phyloP scores from a whole-genome alignment of 2,329 filamentous ascomycete species.

The Aspergillus hortae region DNA sequence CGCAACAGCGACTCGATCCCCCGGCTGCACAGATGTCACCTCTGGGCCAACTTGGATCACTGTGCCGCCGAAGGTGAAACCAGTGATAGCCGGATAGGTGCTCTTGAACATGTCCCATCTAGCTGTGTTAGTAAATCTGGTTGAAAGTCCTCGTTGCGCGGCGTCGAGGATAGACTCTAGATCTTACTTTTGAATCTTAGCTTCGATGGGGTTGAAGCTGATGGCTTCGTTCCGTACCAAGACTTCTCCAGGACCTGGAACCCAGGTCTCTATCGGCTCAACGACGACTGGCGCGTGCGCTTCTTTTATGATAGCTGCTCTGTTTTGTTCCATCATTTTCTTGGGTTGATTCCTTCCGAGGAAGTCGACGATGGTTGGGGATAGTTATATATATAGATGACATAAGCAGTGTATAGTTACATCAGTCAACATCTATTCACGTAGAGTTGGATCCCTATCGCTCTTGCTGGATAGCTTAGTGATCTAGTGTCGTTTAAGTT shows the following conservation, averaged over 20 bases:
- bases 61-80: constrained; percentile 13
- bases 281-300: background rate
- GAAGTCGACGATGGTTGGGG: no score
- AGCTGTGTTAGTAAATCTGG: background rate
- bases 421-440: no score
- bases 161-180: background rate
- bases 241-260: constrained; percentile 6
- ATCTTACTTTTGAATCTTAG: constrained; percentile 16
- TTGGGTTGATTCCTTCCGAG: no score
- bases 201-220: constrained; percentile 16
- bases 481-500: no score
- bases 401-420: no score
- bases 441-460: no score
- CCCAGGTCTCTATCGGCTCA: background rate
- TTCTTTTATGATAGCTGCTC: constrained; percentile 1
- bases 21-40: constrained; percentile 9
- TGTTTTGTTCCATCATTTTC: background rate
- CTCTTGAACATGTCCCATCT: background rate
- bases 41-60: constrained; percentile 12
- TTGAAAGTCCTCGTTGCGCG: no score
- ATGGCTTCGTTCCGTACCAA: constrained; percentile 13
- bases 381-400: no score
- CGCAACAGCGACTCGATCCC: constrained; percentile 12
- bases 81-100: constrained; percentile 14
- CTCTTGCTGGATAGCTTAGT: no score